These are phyloP conservation scores for Codiaeum variegatum DNA, from an alignment of 441 rosid genomes.

Conservation along the genomic window DNA sequence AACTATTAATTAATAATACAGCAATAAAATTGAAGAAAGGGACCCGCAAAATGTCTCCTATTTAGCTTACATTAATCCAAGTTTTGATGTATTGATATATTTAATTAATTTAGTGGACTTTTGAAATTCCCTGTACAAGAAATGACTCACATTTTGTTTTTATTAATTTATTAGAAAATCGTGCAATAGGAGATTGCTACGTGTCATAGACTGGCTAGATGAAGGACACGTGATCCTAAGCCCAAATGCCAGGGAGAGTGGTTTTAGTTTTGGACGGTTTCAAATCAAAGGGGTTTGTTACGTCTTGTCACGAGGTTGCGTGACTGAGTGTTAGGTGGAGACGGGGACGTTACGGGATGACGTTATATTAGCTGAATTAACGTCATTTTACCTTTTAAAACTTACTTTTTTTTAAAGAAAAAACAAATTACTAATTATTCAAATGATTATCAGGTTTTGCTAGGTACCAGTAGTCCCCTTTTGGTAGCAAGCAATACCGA, in stretches of 20 bases:
- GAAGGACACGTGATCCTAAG: slow-evolving; percentile 18
- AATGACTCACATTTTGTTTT: neutral
- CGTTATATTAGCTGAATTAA: neutral
- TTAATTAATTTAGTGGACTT: neutral
- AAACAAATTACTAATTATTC: neutral
- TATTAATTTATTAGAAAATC: too few species aligned
- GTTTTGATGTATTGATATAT: slow-evolving; percentile 6
- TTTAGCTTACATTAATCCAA: slow-evolving; percentile 28
- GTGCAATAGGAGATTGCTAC: neutral
- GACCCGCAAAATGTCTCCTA: slow-evolving; percentile 32
- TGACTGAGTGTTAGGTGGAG: slow-evolving; percentile 25
- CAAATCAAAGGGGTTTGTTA: slow-evolving; percentile 11
- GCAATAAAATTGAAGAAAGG: neutral
- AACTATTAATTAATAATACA: neutral
- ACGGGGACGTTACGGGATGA: slow-evolving; percentile 25
- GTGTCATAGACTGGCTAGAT: neutral
- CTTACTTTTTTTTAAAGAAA: neutral
- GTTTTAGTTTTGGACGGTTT: slow-evolving; percentile 10
- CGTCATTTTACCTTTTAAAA: slow-evolving; percentile 5
- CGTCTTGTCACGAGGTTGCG: slow-evolving; percentile 30
- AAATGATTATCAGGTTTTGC: neutral
- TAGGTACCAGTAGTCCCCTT: too few species aligned
- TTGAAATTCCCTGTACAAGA: neutral
- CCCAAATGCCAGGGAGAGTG: slow-evolving; percentile 4
- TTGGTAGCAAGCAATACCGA: too few species aligned